These are phyloP conservation scores for Xylariaceae sp. DNA, from an alignment of 2,329 filamentous ascomycete species.

Conservation along the genomic window DNA sequence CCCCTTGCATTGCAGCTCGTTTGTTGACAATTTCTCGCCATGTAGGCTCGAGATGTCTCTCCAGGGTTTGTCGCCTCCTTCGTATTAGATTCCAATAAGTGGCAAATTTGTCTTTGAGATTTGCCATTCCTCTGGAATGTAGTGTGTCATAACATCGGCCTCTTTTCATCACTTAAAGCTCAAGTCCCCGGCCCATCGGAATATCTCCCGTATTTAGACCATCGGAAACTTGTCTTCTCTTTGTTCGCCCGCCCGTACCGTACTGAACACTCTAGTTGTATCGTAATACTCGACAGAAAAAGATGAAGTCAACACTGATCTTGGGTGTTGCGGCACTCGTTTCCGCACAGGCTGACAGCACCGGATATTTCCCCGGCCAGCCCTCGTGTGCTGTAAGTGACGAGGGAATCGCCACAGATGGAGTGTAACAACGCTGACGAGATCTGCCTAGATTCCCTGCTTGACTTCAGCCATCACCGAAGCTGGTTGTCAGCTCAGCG, in stretches of 20 bases:
- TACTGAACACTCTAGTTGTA: neutral
- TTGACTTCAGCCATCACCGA: slow-evolving; percentile 41
- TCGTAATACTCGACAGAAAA: slow-evolving; percentile 1
- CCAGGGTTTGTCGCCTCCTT: slow-evolving; percentile 1
- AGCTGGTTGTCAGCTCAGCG: slow-evolving; percentile 43
- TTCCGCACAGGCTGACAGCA: slow-evolving; percentile 29
- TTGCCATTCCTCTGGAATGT: neutral
- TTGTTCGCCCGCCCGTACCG: neutral
- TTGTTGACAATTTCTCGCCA: neutral
- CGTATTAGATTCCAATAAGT: neutral
- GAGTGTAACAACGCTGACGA: neutral
- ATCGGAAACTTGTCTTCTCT: neutral
- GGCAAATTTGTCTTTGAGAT: neutral
- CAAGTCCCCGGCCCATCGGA: neutral
- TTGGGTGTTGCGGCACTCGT: slow-evolving; percentile 25
- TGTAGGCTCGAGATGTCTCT: neutral
- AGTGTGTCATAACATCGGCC: neutral
- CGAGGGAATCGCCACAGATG: neutral
- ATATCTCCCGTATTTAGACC: neutral
- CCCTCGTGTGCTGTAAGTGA: slow-evolving; percentile 35
- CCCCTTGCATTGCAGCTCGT: slow-evolving; percentile 7
- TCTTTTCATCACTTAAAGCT: neutral
- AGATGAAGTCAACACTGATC: slow-evolving; percentile 30
- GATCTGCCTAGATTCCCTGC: slow-evolving; percentile 39
- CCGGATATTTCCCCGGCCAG: slow-evolving; percentile 31